Conservation (phyloP, 345 rosid genomes). For the Salix suchowensis region DNA sequence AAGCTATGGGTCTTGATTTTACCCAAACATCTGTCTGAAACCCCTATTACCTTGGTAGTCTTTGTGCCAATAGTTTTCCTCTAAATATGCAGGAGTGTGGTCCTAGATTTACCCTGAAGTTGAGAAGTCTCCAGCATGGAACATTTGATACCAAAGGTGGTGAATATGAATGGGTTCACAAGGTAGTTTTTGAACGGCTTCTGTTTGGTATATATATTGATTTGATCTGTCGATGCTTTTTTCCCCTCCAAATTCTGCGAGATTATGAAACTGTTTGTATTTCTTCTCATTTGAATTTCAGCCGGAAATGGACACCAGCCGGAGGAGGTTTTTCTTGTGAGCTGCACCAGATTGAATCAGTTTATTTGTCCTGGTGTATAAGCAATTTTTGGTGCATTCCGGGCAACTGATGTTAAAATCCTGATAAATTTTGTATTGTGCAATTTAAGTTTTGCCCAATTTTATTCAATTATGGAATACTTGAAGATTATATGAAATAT, state of each 20-base stretch:
- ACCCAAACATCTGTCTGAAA: too few species aligned
- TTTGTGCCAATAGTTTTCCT: too few species aligned
- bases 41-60: too few species aligned
- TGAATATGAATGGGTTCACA: conserved; percentile 96
- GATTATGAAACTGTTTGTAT: conserved; percentile 6
- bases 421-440: neutral
- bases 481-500: neutral
- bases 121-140: conserved; percentile 78
- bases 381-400: neutral
- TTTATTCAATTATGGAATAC: neutral
- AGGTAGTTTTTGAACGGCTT: conserved; percentile 37
- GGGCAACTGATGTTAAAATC: neutral
- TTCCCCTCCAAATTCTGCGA: neutral
- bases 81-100: conserved; percentile 68
- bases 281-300: conserved; percentile 8
- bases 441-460: conserved; percentile 11
- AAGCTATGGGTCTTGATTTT: too few species aligned
- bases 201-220: too few species aligned
- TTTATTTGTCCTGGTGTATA: neutral
- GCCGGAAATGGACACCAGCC: conserved; percentile 97
- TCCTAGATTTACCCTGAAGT: conserved; percentile 80
- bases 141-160: conserved; percentile 81
- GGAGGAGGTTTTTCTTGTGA: conserved; percentile 92
- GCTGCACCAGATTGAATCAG: neutral
- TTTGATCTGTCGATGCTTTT: neutral